phyloP scores from a whole-genome alignment of 1,139 yeast species.

The Meyerozyma carpophila region DNA sequence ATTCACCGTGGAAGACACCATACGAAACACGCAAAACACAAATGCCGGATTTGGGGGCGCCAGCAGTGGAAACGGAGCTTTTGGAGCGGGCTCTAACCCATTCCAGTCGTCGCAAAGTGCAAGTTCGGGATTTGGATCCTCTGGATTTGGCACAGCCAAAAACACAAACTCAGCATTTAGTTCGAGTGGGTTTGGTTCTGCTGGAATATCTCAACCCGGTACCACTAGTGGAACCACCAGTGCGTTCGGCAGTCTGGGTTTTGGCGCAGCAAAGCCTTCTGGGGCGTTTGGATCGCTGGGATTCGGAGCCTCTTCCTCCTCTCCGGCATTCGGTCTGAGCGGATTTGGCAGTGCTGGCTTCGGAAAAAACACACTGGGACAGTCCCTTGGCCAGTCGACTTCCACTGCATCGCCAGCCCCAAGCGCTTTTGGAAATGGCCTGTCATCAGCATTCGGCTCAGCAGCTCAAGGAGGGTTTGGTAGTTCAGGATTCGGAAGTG shows the following conservation, averaged over 20 bases:
- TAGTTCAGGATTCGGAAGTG: background rate
- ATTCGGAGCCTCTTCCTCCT: slow-evolving; percentile 3
- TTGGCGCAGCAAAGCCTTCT: background rate
- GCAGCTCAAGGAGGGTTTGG: background rate
- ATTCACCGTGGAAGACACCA: slow-evolving; percentile 21
- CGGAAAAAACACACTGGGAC: slow-evolving; percentile 1
- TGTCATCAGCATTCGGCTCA: background rate
- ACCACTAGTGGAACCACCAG: background rate
- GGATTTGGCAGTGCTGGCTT: slow-evolving; percentile 4
- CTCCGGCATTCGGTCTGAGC: background rate
- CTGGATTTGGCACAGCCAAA: slow-evolving; percentile 6
- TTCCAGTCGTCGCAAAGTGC: slow-evolving; percentile 3
- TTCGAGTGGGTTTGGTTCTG: slow-evolving; percentile 3
- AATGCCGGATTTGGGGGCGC: slow-evolving; percentile 10
- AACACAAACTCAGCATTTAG: slow-evolving; percentile 5
- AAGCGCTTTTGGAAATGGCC: background rate
- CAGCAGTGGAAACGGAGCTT: slow-evolving; percentile 4
- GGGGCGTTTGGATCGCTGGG: slow-evolving; percentile 3
- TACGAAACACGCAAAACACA: slow-evolving; percentile 9
- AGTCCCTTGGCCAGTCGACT: background rate
- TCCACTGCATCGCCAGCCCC: background rate
- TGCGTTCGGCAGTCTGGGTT: background rate
- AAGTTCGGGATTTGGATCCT: slow-evolving; percentile 8
- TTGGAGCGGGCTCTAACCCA: slow-evolving; percentile 6
- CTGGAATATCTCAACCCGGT: background rate